phyloP scores from a whole-genome alignment of 768 basidiomycete genomes.

The Coprinopsis cinerea region DNA sequence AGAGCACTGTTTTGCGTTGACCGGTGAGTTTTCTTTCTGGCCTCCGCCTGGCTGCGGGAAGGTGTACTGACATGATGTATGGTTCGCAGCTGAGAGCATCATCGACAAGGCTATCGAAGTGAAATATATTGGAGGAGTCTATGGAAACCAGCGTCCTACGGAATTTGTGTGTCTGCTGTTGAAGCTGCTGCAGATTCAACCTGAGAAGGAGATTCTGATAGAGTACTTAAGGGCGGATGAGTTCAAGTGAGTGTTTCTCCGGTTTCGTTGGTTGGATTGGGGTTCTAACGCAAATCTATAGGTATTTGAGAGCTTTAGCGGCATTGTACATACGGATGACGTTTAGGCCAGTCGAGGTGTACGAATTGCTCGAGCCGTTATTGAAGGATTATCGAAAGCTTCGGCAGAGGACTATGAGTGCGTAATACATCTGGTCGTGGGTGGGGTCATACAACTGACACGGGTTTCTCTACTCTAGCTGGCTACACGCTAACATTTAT shows the following conservation, averaged over 20 bases:
- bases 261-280: conserved; percentile 1
- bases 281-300: conserved; percentile 23
- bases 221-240: conserved; percentile 96
- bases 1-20: conserved; percentile 97
- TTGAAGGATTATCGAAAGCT: conserved; percentile 93
- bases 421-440: conserved; percentile 18
- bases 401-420: conserved; percentile 74
- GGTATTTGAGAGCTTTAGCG: conserved; percentile 90
- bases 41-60: conserved; percentile 16
- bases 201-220: conserved; percentile 93
- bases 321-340: conserved; percentile 95
- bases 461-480: conserved; percentile 35
- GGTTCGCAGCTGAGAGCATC: conserved; percentile 69
- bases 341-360: conserved; percentile 85
- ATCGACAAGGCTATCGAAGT: conserved; percentile 91
- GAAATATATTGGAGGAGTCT: conserved; percentile 84
- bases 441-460: conserved; percentile 1
- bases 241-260: conserved; percentile 75
- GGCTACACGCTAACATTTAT: conserved; percentile 85
- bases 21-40: too few relatives aligned
- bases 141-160: conserved; percentile 91
- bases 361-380: conserved; percentile 88
- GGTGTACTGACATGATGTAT: conserved; percentile 2
- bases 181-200: conserved; percentile 94
- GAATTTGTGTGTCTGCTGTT: conserved; percentile 89